These are phyloP conservation scores for Rachicladosporium sp. DNA, from an alignment of 2,329 filamentous ascomycete species.

Conservation along the genomic window DNA sequence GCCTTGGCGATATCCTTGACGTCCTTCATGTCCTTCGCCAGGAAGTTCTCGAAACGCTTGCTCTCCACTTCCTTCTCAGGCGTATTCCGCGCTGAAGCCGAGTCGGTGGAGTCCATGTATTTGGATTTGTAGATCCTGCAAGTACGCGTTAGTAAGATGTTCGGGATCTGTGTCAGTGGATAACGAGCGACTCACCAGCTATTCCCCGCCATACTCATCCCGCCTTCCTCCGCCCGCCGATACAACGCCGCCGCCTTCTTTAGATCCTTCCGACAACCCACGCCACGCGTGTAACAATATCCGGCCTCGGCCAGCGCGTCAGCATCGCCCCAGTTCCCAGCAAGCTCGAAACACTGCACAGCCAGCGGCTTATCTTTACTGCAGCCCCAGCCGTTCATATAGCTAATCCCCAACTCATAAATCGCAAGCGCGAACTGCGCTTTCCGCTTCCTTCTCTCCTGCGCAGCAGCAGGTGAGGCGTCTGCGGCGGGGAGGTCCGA, in stretches of 20 bases:
- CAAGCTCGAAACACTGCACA: conserved; percentile 89
- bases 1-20: not conserved
- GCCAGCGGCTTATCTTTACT: conserved; percentile 82
- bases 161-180: too few relatives aligned
- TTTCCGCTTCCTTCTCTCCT: conserved; percentile 69
- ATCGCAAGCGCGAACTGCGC: conserved; percentile 92
- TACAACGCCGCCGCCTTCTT: conserved; percentile 91
- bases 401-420: conserved; percentile 90
- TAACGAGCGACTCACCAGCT: conserved; percentile 61
- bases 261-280: conserved; percentile 90
- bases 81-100: conserved; percentile 3
- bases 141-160: too few relatives aligned
- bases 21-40: conserved; percentile 29
- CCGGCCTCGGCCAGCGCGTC: conserved; percentile 90
- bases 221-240: conserved; percentile 77
- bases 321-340: conserved; percentile 86
- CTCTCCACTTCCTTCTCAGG: conserved; percentile 31
- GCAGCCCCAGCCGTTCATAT: conserved; percentile 97
- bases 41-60: conserved; percentile 63
- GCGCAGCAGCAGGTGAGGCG: conserved; percentile 19
- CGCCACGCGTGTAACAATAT: conserved; percentile 91
- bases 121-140: conserved; percentile 91
- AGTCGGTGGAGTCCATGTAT: conserved; percentile 53
- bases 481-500: conserved; percentile 42
- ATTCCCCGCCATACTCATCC: conserved; percentile 95